phyloP scores from a whole-genome alignment of 1,139 yeast genomes.

The Taiozyma sp. region DNA sequence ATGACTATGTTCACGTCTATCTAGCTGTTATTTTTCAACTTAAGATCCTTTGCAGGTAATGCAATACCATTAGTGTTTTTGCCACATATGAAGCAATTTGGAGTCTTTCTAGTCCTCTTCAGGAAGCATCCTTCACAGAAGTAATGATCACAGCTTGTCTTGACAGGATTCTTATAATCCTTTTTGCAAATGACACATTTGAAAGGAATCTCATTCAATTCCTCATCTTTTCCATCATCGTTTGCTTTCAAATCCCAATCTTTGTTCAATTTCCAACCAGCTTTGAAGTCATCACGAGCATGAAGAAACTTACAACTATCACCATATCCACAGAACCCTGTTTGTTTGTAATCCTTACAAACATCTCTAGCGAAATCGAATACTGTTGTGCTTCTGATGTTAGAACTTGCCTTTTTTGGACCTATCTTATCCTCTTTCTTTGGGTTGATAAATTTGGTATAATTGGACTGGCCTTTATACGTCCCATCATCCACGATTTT shows the following conservation, averaged over 20 bases:
- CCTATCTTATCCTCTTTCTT: slow-evolving; percentile 25
- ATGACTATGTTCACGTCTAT: slow-evolving; percentile 1
- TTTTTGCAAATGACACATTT: slow-evolving; percentile 59
- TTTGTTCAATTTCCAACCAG: slow-evolving; percentile 59
- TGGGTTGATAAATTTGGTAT: slow-evolving; percentile 23
- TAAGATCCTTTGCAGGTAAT: slow-evolving; percentile 29
- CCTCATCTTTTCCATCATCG: slow-evolving; percentile 9
- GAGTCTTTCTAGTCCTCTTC: slow-evolving; percentile 38
- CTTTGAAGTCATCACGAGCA: slow-evolving; percentile 78
- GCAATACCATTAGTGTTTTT: slow-evolving; percentile 52
- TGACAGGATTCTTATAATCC: slow-evolving; percentile 53
- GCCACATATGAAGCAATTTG: slow-evolving; percentile 53
- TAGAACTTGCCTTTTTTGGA: slow-evolving; percentile 35
- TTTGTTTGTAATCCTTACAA: slow-evolving; percentile 86
- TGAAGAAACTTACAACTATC: slow-evolving; percentile 97
- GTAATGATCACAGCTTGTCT: slow-evolving; percentile 59
- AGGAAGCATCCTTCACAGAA: slow-evolving; percentile 65
- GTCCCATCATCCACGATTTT: slow-evolving; percentile 21
- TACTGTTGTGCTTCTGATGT: slow-evolving; percentile 65
- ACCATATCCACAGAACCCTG: slow-evolving; percentile 97
- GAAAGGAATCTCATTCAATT: slow-evolving; percentile 42
- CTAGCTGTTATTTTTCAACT: slow-evolving; percentile 7
- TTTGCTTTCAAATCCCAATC: slow-evolving; percentile 58
- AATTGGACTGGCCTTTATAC: slow-evolving; percentile 30
- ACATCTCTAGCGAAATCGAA: slow-evolving; percentile 92